Conservation (phyloP, 1,139 yeast genomes). For the Sugiyamaella pinicola region DNA sequence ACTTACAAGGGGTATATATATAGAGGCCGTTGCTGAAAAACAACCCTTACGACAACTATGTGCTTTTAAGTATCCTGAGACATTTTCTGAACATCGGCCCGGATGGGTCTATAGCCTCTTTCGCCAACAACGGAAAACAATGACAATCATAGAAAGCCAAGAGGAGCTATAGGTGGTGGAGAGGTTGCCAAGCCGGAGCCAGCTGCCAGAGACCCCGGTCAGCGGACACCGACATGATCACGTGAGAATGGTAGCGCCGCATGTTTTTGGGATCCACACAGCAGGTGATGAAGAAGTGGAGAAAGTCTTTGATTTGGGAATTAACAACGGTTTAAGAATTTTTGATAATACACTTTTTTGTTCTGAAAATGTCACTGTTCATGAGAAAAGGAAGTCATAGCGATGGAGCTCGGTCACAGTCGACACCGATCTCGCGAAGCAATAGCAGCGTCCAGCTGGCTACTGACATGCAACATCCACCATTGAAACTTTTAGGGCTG, state of each 20-base stretch:
- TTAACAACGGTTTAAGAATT: too few species aligned
- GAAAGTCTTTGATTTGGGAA: too few species aligned
- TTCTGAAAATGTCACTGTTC: slow-evolving; percentile 6
- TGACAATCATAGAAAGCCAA: too few species aligned
- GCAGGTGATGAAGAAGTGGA: background rate
- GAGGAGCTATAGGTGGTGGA: too few species aligned
- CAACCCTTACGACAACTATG: background rate
- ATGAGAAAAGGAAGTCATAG: slow-evolving; percentile 13
- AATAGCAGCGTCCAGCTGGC: slow-evolving; percentile 24
- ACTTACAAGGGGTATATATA: background rate
- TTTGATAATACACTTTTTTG: background rate
- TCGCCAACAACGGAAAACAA: too few species aligned
- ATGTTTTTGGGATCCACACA: background rate
- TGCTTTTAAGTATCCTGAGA: too few species aligned
- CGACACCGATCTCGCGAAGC: slow-evolving; percentile 27
- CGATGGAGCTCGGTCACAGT: slow-evolving; percentile 19
- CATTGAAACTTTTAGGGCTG: slow-evolving; percentile 60
- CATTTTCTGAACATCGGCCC: too few species aligned
- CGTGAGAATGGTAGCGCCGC: too few species aligned
- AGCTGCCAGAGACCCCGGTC: too few species aligned
- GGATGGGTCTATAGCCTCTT: too few species aligned
- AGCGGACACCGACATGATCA: too few species aligned
- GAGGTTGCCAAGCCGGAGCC: too few species aligned
- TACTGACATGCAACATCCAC: slow-evolving; percentile 25
- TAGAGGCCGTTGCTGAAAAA: background rate